These are phyloP conservation scores for Penstemon barbatus DNA, from an alignment of 257 asterid genomes.

Conservation along the genomic window DNA sequence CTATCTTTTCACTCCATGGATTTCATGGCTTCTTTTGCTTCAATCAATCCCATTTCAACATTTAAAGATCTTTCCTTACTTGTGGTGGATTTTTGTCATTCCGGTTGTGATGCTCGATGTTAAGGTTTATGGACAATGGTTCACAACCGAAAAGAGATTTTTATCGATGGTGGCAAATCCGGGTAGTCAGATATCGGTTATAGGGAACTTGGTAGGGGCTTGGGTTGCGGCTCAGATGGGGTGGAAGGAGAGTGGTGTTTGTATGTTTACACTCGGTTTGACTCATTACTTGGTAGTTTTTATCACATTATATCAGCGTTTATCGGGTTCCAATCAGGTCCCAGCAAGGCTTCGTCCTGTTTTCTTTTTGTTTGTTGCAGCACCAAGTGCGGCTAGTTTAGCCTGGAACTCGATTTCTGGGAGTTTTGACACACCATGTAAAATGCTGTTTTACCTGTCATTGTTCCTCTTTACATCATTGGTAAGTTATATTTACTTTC, in stretches of 20 bases:
- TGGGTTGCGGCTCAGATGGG: conserved; percentile 45
- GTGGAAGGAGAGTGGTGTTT: conserved; percentile 49
- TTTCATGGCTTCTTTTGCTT: conserved; percentile 44
- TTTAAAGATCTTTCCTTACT: background rate
- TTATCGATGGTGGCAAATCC: conserved; percentile 55
- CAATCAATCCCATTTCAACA: conserved; percentile 29
- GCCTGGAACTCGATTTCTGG: conserved; percentile 54
- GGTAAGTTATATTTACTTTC: conserved; percentile 28
- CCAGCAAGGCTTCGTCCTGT: conserved; percentile 45
- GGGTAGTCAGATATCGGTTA: conserved; percentile 48
- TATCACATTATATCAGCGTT: conserved; percentile 50
- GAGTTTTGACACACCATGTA: conserved; percentile 42
- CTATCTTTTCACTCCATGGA: conserved; percentile 49
- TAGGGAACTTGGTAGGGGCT: conserved; percentile 50
- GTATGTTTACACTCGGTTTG: conserved; percentile 44
- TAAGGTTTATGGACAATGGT: conserved; percentile 59
- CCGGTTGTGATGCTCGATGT: conserved; percentile 46
- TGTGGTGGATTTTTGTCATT: conserved; percentile 31
- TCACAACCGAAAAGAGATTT: conserved; percentile 47
- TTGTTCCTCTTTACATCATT: conserved; percentile 49
- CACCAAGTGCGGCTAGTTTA: conserved; percentile 51
- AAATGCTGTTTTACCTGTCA: conserved; percentile 49
- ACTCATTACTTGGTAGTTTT: conserved; percentile 48
- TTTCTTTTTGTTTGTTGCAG: conserved; percentile 49
- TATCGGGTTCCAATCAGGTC: conserved; percentile 33